These are phyloP conservation scores for Pyricularia sp. DNA, from an alignment of 2,329 filamentous ascomycete species.

Conservation along the genomic window DNA sequence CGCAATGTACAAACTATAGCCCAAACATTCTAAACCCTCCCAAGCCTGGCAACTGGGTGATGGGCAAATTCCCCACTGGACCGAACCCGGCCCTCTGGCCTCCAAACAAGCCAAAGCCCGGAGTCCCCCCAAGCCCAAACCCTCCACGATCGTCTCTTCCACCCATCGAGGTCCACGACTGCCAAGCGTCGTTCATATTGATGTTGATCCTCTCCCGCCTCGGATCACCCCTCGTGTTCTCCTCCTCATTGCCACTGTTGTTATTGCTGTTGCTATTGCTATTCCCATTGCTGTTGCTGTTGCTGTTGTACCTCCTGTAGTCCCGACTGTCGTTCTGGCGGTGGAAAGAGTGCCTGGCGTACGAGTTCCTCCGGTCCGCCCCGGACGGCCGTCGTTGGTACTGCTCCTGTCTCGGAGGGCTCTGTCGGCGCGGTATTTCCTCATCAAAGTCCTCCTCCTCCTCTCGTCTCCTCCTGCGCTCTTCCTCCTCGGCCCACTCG, in stretches of 20 bases:
- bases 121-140: neutral
- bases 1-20: neutral
- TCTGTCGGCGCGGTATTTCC: conserved; percentile 1
- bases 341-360: neutral
- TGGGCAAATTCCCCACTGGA: neutral
- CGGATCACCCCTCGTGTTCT: neutral
- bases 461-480: neutral
- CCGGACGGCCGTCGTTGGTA: neutral
- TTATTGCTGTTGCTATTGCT: neutral
- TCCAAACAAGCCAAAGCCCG: neutral
- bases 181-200: conserved; percentile 1
- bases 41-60: neutral
- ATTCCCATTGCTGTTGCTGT: neutral
- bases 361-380: conserved; percentile 1
- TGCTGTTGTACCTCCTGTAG: neutral
- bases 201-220: conserved; percentile 3
- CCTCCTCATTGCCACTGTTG: neutral
- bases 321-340: neutral
- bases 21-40: conserved; percentile 2
- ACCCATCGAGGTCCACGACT: neutral
- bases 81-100: neutral
- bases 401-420: neutral
- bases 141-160: neutral
- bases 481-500: neutral
- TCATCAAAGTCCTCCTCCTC: conserved; percentile 5